Conservation (phyloP, 2,329 filamentous ascomycete species). For the Lojkania enalia region DNA sequence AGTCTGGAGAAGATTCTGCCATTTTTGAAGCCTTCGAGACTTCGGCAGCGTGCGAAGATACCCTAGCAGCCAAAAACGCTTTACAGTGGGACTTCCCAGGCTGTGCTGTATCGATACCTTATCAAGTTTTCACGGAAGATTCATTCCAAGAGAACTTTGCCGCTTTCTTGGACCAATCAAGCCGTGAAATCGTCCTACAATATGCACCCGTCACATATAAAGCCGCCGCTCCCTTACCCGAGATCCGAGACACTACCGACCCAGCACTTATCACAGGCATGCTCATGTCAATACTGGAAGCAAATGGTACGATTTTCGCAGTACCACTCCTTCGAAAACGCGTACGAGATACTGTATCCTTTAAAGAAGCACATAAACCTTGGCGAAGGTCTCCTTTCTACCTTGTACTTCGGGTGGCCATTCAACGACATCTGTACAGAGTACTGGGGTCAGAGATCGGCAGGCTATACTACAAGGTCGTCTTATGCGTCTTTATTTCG, state of each 20-base stretch:
- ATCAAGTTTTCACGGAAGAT: conserved; percentile 40
- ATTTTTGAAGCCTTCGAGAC: conserved; percentile 66
- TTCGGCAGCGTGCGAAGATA: conserved; percentile 56
- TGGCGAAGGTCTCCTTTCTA: conserved; percentile 67
- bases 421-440: conserved; percentile 57
- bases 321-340: conserved; percentile 57
- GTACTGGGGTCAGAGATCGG: conserved; percentile 48
- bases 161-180: conserved; percentile 60
- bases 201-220: conserved; percentile 60
- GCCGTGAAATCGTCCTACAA: conserved; percentile 55
- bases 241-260: conserved; percentile 61
- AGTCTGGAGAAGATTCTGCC: conserved; percentile 23
- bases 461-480: conserved; percentile 59
- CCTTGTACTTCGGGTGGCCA: conserved; percentile 62
- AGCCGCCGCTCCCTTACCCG: conserved; percentile 52
- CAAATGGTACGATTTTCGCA: conserved; percentile 49
- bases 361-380: conserved; percentile 53
- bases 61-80: conserved; percentile 56
- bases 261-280: conserved; percentile 63
- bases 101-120: conserved; percentile 53
- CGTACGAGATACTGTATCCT: conserved; percentile 65
- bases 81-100: conserved; percentile 65
- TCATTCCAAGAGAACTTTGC: conserved; percentile 56
- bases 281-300: conserved; percentile 63
- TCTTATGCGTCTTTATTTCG: conserved; percentile 56